phyloP scores from a whole-genome alignment of 331 rosid species.

The Saraca asoca region DNA sequence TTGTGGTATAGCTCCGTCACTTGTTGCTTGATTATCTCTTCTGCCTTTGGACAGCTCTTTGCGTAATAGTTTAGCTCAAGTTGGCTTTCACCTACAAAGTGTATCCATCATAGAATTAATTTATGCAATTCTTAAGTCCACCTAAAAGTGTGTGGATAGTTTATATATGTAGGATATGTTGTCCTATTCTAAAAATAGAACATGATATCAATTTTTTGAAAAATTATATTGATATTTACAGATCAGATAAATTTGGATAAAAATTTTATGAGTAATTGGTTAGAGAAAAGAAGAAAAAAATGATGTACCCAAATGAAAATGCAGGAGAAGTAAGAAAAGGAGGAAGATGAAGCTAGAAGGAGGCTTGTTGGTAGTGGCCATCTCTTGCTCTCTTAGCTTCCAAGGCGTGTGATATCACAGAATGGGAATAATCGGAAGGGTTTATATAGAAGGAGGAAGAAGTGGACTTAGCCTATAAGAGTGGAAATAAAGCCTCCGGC shows the following conservation, averaged over 20 bases:
- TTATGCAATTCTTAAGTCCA: too few species aligned
- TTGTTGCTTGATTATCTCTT: conserved; percentile 70
- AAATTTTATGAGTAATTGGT: too few species aligned
- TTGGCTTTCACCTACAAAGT: conserved; percentile 58
- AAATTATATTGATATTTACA: too few species aligned
- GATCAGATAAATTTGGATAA: too few species aligned
- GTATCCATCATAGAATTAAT: background rate
- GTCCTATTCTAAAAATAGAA: too few species aligned
- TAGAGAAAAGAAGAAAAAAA: too few species aligned
- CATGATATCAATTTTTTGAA: too few species aligned
- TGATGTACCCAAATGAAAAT: conserved; percentile 52
- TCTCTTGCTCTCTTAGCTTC: background rate
- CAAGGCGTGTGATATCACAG: background rate
- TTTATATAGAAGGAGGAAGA: conserved; percentile 38
- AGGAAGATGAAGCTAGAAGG: conserved; percentile 29
- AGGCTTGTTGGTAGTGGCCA: conserved; percentile 40
- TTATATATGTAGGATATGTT: too few species aligned
- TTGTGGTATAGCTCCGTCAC: conserved; percentile 55
- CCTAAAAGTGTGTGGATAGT: too few species aligned
- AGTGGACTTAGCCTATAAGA: background rate
- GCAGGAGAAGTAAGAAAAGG: conserved; percentile 44
- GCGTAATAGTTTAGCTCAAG: conserved; percentile 59
- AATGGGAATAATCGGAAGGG: conserved; percentile 4
- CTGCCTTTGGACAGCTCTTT: conserved; percentile 77
- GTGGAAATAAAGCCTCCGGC: conserved; percentile 22